Base-by-base conservation (phyloP, 805 yeast species). In the Myxozyma monticola region DNA sequence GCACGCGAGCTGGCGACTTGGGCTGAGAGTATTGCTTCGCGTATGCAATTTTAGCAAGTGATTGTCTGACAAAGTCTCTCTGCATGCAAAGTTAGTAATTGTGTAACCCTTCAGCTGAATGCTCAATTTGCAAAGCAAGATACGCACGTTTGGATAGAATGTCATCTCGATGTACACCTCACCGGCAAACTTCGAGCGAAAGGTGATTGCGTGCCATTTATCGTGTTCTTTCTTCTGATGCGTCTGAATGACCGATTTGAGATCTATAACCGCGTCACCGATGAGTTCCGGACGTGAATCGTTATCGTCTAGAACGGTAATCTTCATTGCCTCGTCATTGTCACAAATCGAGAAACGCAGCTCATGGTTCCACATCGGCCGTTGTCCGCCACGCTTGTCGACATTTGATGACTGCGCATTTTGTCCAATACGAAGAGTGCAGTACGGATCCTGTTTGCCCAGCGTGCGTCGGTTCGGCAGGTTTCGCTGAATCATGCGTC, bases 371-470 rank as follows among this genome's bases (percentile, higher is more conserved):
- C 97, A 93, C 18, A 74, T 78, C 0, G 99, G 99, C 3, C 87
- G 85, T 65, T 93, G 99, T 1, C 99, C 99, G 1, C 96, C 99
- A 59, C 98, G 72, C 45, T 79, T 77, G 51, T 86, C 81, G 0
- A 88, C 76, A 30, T 81, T 82, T 0, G 97, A 88, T 62, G 84
- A 81, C 57, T 85, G 82, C 8, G 95, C 91, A 60, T 79, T 78
- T 52, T 87, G 88, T 25, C 90, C 91, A 4, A 93, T 75, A 49
- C 98, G 73, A 10, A 87, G 75, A 4, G 91, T 80, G 53, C 89
- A 85, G 69, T 88, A 90, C 1, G 98, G 99, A 57, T 87, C 85
- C 68, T 93, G 99, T 63, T 93, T 93, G 62, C 95, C 97, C 44
- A 91, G 73, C 56, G 84, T 87, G 31, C 91, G 75, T 54, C 88